phyloP scores from a whole-genome alignment of 768 basidiomycete species.

The Melanogaster broomeanus region DNA sequence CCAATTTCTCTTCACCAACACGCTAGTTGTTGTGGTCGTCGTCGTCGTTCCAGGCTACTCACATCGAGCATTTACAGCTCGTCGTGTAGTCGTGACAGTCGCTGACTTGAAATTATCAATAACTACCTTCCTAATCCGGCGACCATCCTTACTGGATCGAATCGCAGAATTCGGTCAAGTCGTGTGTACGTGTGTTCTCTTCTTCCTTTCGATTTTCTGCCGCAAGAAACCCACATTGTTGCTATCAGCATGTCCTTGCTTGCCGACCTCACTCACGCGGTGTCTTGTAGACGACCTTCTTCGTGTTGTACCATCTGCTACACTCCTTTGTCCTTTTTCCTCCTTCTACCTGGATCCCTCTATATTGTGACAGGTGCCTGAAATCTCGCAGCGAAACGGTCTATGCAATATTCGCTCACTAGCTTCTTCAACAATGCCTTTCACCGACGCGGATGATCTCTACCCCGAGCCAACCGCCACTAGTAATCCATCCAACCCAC shows the following conservation, averaged over 20 bases:
- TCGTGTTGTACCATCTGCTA: background rate
- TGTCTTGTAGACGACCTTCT: background rate
- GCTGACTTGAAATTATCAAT: background rate
- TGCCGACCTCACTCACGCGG: background rate
- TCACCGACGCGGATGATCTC: constrained; percentile 4
- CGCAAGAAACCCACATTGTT: too few relatives aligned
- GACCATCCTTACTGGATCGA: background rate
- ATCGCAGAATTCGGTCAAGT: background rate
- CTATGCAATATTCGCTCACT: background rate
- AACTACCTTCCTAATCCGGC: constrained; percentile 14
- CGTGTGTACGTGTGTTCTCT: constrained; percentile 1
- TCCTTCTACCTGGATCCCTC: background rate
- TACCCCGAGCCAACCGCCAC: constrained; percentile 1
- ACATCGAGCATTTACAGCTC: background rate
- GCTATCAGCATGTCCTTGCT: too few relatives aligned
- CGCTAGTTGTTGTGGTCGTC: background rate
- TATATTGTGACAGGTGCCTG: background rate
- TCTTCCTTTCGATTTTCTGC: background rate
- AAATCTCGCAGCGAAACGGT: background rate
- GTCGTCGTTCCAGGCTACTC: background rate
- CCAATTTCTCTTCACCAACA: background rate
- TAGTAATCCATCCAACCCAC: constrained; percentile 8
- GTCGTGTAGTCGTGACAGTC: background rate
- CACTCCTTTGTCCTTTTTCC: background rate
- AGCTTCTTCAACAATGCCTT: constrained; percentile 5